These are phyloP conservation scores for Talaromyces sp. DNA, from an alignment of 2,329 filamentous ascomycete genomes.

Conservation along the genomic window DNA sequence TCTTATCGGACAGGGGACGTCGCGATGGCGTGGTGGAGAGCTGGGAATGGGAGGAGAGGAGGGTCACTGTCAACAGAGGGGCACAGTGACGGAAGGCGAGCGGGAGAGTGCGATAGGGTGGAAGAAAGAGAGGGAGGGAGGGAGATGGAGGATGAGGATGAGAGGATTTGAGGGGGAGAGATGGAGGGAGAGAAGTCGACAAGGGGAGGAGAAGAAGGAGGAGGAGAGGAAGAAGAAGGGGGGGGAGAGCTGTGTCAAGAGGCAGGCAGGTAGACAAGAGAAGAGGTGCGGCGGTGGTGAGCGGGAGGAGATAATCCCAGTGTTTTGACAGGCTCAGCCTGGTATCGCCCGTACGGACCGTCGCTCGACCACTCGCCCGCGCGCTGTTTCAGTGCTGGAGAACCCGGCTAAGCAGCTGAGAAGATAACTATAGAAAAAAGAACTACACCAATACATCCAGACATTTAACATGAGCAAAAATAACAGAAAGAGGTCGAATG, in stretches of 20 bases:
- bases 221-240: neutral
- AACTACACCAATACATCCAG: neutral
- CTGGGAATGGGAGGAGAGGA: slow-evolving; percentile 13
- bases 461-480: neutral
- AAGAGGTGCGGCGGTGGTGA: neutral
- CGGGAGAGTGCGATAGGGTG: slow-evolving; percentile 13
- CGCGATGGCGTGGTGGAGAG: slow-evolving; percentile 16
- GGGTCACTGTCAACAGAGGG: slow-evolving; percentile 5
- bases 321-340: neutral
- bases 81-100: slow-evolving; percentile 15
- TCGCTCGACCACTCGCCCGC: neutral
- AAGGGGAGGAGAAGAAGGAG: slow-evolving; percentile 5
- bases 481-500: neutral
- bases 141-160: slow-evolving; percentile 15
- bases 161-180: slow-evolving; percentile 13
- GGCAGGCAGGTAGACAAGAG: neutral
- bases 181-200: slow-evolving; percentile 14
- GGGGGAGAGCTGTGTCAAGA: slow-evolving; percentile 2
- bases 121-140: slow-evolving; percentile 16
- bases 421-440: neutral
- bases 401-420: neutral
- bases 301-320: neutral
- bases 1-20: slow-evolving; percentile 11
- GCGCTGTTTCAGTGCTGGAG: neutral
- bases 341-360: neutral